These are phyloP conservation scores for Fragosphaeria purpurea DNA, from an alignment of 2,329 filamentous ascomycete species.

Conservation along the genomic window DNA sequence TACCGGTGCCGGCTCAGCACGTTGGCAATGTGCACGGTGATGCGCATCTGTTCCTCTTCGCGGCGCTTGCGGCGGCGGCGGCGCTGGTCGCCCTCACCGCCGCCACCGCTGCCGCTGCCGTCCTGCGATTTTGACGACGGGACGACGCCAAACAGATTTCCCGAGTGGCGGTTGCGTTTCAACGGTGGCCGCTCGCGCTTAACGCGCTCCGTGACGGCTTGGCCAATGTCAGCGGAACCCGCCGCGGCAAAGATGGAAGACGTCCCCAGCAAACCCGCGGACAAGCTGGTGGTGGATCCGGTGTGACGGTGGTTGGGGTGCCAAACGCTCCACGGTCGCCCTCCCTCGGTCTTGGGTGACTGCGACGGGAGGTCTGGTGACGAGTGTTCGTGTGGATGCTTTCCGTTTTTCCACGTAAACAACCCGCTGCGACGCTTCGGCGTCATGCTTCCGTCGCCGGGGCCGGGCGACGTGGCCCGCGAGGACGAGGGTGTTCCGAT, in stretches of 20 bases:
- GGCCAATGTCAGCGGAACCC: constrained; percentile 32
- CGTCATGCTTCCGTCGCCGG: constrained; percentile 16
- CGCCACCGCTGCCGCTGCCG: not conserved
- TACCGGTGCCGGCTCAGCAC: constrained; percentile 75
- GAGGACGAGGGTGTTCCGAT: constrained; percentile 32
- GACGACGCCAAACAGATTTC: constrained; percentile 8
- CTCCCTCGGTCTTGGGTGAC: not conserved
- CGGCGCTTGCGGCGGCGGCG: constrained; percentile 10
- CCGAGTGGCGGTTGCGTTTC: constrained; percentile 12
- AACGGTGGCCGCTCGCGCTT: constrained; percentile 23
- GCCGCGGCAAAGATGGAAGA: constrained; percentile 42
- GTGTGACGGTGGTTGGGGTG: constrained; percentile 8
- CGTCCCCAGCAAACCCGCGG: constrained; percentile 42
- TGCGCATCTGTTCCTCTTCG: constrained; percentile 26
- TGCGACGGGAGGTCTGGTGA: not conserved
- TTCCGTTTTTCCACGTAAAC: constrained; percentile 31
- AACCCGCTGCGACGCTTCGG: constrained; percentile 27
- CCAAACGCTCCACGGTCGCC: constrained; percentile 7
- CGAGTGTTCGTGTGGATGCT: constrained; percentile 19
- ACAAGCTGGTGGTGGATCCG: constrained; percentile 25
- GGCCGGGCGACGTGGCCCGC: constrained; percentile 29
- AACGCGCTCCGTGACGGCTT: constrained; percentile 34
- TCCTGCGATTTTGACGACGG: constrained; percentile 7
- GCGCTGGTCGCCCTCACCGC: constrained; percentile 3
- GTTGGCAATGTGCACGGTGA: constrained; percentile 51